phyloP scores from a whole-genome alignment of 495 filamentous ascomycete genomes.

The Ramalina intermedia region DNA sequence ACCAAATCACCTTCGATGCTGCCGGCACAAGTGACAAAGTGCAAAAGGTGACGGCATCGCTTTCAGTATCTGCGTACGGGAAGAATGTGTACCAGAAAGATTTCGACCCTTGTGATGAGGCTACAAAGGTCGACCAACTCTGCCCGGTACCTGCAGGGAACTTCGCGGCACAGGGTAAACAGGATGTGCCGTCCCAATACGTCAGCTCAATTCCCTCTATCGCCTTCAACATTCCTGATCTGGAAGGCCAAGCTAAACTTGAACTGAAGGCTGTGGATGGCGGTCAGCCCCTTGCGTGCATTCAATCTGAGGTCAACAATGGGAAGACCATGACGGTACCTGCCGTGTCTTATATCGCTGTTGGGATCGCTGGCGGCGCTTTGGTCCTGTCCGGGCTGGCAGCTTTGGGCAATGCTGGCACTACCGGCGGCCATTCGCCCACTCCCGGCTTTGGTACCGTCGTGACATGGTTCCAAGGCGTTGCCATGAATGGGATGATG shows the following conservation, averaged over 20 bases:
- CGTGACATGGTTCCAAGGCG: constrained; percentile 79
- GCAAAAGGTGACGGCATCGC: constrained; percentile 67
- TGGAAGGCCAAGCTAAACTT: constrained; percentile 74
- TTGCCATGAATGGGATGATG: constrained; percentile 93
- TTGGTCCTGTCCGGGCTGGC: constrained; percentile 60
- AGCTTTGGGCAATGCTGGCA: constrained; percentile 49
- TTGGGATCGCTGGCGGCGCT: constrained; percentile 75
- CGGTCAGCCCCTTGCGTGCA: constrained; percentile 58
- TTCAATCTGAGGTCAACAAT: constrained; percentile 68
- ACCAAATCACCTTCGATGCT: constrained; percentile 67
- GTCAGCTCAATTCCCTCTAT: constrained; percentile 71
- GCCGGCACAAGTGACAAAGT: constrained; percentile 56
- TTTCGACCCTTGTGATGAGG: constrained; percentile 67
- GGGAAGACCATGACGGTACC: constrained; percentile 65
- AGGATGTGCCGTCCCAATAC: constrained; percentile 53
- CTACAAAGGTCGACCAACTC: constrained; percentile 51
- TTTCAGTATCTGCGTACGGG: constrained; percentile 79
- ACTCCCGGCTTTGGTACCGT: constrained; percentile 82
- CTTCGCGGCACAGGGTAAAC: constrained; percentile 57
- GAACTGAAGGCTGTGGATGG: constrained; percentile 49
- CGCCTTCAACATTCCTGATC: constrained; percentile 81
- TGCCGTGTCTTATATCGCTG: constrained; percentile 72
- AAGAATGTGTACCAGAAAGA: constrained; percentile 60
- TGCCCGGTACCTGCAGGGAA: constrained; percentile 71
- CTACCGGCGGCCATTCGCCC: constrained; percentile 47